phyloP scores from a whole-genome alignment of 2,329 filamentous ascomycete species.

The Aspergillus piperis region DNA sequence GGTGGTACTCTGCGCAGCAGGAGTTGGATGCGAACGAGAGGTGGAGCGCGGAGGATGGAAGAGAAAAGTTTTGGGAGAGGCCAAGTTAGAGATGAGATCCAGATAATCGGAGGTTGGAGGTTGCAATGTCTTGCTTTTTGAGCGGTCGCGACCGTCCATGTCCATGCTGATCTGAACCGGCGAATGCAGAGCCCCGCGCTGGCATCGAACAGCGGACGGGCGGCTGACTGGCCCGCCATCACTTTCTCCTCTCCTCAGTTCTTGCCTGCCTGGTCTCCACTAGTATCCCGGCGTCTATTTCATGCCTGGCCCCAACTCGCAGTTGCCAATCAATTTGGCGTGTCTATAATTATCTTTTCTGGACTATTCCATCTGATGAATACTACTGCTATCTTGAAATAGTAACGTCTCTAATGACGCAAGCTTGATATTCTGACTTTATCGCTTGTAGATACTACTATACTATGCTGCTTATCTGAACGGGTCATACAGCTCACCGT shows the following conservation, averaged over 20 bases:
- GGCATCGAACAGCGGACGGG: not conserved
- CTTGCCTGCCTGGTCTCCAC: not conserved
- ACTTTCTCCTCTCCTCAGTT: too few species aligned
- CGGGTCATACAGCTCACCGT: not conserved
- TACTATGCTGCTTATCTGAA: not conserved
- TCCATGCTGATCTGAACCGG: conserved; percentile 11
- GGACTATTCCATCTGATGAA: not conserved
- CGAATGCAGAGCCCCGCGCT: conserved; percentile 17
- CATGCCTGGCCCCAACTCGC: not conserved
- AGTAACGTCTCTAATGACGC: too few species aligned
- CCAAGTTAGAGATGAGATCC: conserved; percentile 36
- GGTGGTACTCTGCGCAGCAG: conserved; percentile 14
- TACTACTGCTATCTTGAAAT: too few species aligned
- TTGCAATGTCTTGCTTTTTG: conserved; percentile 24
- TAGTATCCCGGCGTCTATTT: not conserved
- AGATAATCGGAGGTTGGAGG: conserved; percentile 27
- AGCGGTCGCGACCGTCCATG: conserved; percentile 22
- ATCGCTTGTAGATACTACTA: not conserved
- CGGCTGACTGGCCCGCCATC: not conserved
- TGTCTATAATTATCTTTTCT: not conserved
- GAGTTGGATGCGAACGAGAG: conserved; percentile 17
- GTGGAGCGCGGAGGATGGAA: conserved; percentile 26
- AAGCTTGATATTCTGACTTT: not conserved
- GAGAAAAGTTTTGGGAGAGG: conserved; percentile 42
- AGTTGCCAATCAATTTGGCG: not conserved